These are phyloP conservation scores for Nadsonia starkeyi-henricii DNA, from an alignment of 1,139 yeast species.

Conservation along the genomic window DNA sequence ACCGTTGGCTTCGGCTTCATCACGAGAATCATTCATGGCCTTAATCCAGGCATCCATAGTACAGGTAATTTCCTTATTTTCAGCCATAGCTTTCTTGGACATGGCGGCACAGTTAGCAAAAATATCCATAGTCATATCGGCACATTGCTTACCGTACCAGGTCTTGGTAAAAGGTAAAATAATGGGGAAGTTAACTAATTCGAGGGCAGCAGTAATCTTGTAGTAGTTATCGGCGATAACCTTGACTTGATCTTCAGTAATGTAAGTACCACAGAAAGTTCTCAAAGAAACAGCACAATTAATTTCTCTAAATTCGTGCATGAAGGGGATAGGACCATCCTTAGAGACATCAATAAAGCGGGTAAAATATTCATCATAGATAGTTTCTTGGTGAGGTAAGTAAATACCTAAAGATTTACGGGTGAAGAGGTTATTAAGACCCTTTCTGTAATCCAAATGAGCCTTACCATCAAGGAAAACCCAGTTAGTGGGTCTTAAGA, in stretches of 20 bases:
- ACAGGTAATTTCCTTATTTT: conserved; percentile 72
- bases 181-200: conserved; percentile 92
- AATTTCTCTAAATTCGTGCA: conserved; percentile 89
- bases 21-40: conserved; percentile 46
- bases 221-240: conserved; percentile 84
- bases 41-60: conserved; percentile 92
- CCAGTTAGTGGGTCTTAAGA: conserved; percentile 92
- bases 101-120: conserved; percentile 76
- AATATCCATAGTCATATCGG: conserved; percentile 85
- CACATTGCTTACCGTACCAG: conserved; percentile 92
- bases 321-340: conserved; percentile 56
- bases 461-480: conserved; percentile 93
- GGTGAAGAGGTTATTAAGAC: conserved; percentile 80
- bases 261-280: conserved; percentile 92
- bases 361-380: conserved; percentile 70
- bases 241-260: conserved; percentile 78
- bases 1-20: conserved; percentile 29
- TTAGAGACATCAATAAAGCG: conserved; percentile 42
- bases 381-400: conserved; percentile 67
- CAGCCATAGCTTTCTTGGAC: conserved; percentile 67
- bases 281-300: conserved; percentile 87
- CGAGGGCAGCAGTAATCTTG: conserved; percentile 86
- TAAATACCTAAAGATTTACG: conserved; percentile 70
- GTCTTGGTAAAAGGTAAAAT: conserved; percentile 91
- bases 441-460: conserved; percentile 83